Conservation (phyloP, 306 rosid genomes). For the Boehmeria nivea region DNA sequence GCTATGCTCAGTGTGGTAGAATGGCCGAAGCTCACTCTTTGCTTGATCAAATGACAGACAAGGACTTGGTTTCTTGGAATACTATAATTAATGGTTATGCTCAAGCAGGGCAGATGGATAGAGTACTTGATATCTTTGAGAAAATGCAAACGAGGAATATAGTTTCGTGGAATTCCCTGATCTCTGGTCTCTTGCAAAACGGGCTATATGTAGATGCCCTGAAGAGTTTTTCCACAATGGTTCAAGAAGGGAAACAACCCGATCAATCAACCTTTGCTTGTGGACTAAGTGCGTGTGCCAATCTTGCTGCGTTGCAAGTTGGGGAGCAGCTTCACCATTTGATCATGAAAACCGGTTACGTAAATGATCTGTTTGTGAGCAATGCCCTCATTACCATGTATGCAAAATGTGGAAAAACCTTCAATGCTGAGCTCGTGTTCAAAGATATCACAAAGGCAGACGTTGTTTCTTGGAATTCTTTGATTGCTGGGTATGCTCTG, state of each 20-base stretch:
- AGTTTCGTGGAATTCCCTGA: conserved; percentile 77
- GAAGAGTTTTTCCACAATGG: conserved; percentile 46
- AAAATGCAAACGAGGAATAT: conserved; percentile 48
- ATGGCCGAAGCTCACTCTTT: conserved; percentile 56
- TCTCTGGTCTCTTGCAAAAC: conserved; percentile 63
- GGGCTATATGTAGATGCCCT: conserved; percentile 56
- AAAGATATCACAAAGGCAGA: conserved; percentile 39
- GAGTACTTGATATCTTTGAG: conserved; percentile 45
- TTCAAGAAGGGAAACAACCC: conserved; percentile 45
- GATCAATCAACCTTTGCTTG: conserved; percentile 66
- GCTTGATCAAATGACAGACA: conserved; percentile 52
- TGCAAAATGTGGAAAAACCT: conserved; percentile 55
- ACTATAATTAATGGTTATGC: conserved; percentile 73
- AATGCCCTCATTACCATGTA: conserved; percentile 77
- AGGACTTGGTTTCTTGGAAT: conserved; percentile 71
- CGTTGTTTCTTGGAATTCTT: conserved; percentile 75
- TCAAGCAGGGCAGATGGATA: conserved; percentile 59
- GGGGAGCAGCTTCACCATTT: conserved; percentile 69
- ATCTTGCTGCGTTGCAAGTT: conserved; percentile 62
- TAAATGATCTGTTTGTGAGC: conserved; percentile 50
- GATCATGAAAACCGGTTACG: conserved; percentile 54
- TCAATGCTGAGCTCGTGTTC: conserved; percentile 49
- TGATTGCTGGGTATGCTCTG: conserved; percentile 69
- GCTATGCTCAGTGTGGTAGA: conserved; percentile 60
- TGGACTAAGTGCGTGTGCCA: conserved; percentile 66